Conservation (phyloP, 1,139 yeast genomes). For the Hemisphaericaspora subhashii region DNA sequence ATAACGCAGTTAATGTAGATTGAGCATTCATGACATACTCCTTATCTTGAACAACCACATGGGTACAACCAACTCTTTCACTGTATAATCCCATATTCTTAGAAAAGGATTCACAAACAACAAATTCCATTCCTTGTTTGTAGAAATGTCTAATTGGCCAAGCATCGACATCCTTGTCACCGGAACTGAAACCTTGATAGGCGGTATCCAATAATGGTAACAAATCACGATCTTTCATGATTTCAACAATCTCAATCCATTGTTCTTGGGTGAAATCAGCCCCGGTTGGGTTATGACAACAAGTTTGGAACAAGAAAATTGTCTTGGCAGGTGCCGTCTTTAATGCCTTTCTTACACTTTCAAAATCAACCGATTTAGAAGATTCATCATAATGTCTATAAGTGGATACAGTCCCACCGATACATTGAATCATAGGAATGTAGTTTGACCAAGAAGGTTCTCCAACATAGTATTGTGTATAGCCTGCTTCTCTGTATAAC, state of each 20-base stretch:
- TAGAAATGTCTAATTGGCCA: constrained; percentile 30
- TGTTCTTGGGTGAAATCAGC: constrained; percentile 81
- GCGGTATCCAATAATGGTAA: constrained; percentile 88
- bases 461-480: constrained; percentile 34
- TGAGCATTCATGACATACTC: constrained; percentile 21
- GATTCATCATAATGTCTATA: constrained; percentile 36
- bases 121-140: constrained; percentile 24
- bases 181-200: constrained; percentile 87
- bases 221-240: constrained; percentile 54
- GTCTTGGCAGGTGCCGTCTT: constrained; percentile 31
- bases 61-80: constrained; percentile 45
- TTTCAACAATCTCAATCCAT: constrained; percentile 71
- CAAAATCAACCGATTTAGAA: constrained; percentile 32
- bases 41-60: constrained; percentile 32
- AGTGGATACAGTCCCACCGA: constrained; percentile 27
- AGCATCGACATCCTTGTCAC: constrained; percentile 33
- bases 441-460: constrained; percentile 46
- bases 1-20: constrained; percentile 28
- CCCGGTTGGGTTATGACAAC: constrained; percentile 97
- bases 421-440: constrained; percentile 33
- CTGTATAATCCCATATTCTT: constrained; percentile 49
- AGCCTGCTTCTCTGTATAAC: constrained; percentile 31
- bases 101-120: constrained; percentile 46
- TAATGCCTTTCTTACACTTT: constrained; percentile 26
- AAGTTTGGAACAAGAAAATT: constrained; percentile 72